These are phyloP conservation scores for Pichia phayaonensis DNA, from an alignment of 805 yeast species.

Conservation along the genomic window DNA sequence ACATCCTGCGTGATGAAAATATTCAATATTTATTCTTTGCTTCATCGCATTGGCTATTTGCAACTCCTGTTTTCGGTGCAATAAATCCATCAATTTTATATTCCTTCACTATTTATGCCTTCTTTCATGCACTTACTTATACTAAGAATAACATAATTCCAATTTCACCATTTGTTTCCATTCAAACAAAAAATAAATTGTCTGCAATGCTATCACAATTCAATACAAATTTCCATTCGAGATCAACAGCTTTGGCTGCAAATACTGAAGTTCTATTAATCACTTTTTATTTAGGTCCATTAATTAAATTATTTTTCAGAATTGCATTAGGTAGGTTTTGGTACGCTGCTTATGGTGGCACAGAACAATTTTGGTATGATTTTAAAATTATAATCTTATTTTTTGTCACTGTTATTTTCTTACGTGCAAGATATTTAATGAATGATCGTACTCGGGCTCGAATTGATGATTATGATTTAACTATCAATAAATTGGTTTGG, in stretches of 20 bases:
- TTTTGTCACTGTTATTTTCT: constrained; percentile 42
- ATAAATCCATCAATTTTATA: constrained; percentile 36
- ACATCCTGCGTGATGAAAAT: constrained; percentile 45
- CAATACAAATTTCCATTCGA: constrained; percentile 33
- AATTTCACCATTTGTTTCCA: constrained; percentile 32
- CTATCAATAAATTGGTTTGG: constrained; percentile 31
- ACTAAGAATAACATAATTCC: constrained; percentile 49
- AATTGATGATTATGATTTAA: constrained; percentile 38
- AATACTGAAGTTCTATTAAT: constrained; percentile 39
- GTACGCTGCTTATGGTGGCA: constrained; percentile 17
- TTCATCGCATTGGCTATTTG: constrained; percentile 31
- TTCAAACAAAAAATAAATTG: constrained; percentile 23
- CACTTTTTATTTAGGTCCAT: constrained; percentile 31
- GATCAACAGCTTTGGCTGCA: constrained; percentile 37
- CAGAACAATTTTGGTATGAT: constrained; percentile 15
- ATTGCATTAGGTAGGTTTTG: constrained; percentile 30
- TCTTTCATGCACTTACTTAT: constrained; percentile 59
- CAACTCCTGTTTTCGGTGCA: constrained; percentile 14
- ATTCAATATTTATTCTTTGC: constrained; percentile 50
- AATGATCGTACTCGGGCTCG: constrained; percentile 47
- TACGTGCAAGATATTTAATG: constrained; percentile 53
- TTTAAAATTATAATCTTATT: constrained; percentile 33
- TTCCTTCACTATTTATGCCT: constrained; percentile 56
- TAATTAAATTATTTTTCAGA: constrained; percentile 31
- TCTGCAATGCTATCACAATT: constrained; percentile 26